Conservation (phyloP, 1,284 basidiomycete species). For the Apiotrichum porosum region DNA sequence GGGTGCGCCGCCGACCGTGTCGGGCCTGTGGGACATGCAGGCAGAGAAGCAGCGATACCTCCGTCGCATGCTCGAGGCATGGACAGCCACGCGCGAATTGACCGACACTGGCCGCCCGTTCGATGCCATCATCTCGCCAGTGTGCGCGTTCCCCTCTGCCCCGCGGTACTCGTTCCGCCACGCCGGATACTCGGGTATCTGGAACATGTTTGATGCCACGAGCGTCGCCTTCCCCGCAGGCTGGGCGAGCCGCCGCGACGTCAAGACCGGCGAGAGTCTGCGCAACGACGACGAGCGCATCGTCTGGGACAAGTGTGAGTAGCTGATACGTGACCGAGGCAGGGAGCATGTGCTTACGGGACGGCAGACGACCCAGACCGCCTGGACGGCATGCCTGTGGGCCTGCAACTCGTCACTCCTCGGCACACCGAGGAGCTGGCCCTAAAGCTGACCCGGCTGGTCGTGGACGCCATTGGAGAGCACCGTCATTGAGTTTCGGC, state of each 20-base stretch:
- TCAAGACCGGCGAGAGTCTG: constrained; percentile 46
- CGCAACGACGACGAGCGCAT: constrained; percentile 51
- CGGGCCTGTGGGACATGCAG: constrained; percentile 7
- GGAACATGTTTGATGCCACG: constrained; percentile 54
- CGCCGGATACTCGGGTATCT: constrained; percentile 1
- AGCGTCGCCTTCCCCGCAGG: constrained; percentile 59
- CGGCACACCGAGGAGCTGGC: constrained; percentile 52
- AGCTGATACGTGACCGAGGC: not conserved
- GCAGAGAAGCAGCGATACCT: constrained; percentile 3
- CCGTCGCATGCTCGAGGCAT: not conserved
- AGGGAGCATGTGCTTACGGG: not conserved
- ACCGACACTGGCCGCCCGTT: constrained; percentile 1
- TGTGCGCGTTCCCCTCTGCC: constrained; percentile 3
- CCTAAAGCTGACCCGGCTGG: constrained; percentile 18
- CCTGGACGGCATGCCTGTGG: constrained; percentile 59
- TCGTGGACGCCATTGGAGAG: constrained; percentile 42
- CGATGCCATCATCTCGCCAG: constrained; percentile 6
- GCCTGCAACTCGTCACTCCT: constrained; percentile 61
- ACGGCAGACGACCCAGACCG: constrained; percentile 56
- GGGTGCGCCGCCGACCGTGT: not conserved
- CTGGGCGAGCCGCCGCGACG: constrained; percentile 55
- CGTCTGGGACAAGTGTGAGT: constrained; percentile 56
- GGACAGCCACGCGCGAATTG: not conserved
- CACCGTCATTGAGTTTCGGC: too few species aligned
- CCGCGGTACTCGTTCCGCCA: constrained; percentile 1